Percentiles rank a stretch among this genome's conserved stretches.
phyloP scores from a whole-genome alignment of 345 rosid species.

The Arabis alpina region DNA sequence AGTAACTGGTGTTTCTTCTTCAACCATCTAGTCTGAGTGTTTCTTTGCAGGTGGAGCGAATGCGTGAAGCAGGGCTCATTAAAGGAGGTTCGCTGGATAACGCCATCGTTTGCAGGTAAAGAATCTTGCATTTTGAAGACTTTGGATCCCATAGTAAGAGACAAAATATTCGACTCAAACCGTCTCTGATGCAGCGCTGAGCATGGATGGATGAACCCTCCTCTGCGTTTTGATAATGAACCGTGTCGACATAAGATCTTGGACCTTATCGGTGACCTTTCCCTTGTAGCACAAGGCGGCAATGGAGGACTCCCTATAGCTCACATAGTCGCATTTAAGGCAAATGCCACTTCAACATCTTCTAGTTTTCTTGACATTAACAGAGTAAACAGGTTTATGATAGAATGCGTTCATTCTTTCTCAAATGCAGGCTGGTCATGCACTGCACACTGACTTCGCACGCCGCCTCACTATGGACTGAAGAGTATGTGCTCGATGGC shows the following conservation, averaged over 20 bases:
- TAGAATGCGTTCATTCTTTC: background rate
- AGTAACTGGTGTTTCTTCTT: background rate
- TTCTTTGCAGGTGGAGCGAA: conserved; percentile 66
- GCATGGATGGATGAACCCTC: conserved; percentile 91
- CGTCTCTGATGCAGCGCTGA: conserved; percentile 47
- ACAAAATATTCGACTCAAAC: background rate
- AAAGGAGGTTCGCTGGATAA: conserved; percentile 87
- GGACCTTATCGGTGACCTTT: conserved; percentile 87
- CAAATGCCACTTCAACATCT: conserved; percentile 1
- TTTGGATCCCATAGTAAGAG: background rate
- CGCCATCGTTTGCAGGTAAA: conserved; percentile 87
- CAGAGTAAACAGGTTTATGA: background rate
- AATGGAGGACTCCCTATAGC: conserved; percentile 88
- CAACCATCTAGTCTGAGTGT: background rate
- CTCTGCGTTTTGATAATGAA: conserved; percentile 69
- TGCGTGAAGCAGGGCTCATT: conserved; percentile 73
- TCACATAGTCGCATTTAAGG: conserved; percentile 79
- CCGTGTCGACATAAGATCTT: conserved; percentile 90
- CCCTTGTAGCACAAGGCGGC: conserved; percentile 67
- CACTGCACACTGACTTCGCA: conserved; percentile 35
- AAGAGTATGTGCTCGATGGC: conserved; percentile 10
- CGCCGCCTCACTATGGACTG: conserved; percentile 35
- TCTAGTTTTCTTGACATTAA: conserved; percentile 1
- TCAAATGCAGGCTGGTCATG: conserved; percentile 39
- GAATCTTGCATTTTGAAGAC: conserved; percentile 23